These are phyloP conservation scores for Aurantiochytrium sp. DNA, from an alignment of 108 stramenopile genomes.

Conservation along the genomic window DNA sequence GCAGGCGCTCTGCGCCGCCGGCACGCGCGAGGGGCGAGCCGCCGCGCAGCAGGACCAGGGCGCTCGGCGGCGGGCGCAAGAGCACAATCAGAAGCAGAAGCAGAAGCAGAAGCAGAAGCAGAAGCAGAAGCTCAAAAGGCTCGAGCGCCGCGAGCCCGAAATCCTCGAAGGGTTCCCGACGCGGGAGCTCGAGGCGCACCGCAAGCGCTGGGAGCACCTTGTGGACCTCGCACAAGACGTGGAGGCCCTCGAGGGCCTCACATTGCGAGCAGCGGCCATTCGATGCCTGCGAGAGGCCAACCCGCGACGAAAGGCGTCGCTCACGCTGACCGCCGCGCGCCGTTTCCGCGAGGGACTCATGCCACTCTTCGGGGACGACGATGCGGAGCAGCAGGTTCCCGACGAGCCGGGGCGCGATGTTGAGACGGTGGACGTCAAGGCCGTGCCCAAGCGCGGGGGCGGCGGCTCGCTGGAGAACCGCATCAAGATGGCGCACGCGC, in stretches of 20 bases:
- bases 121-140: neutral
- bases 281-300: neutral
- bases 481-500: constrained; percentile 30
- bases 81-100: too few relatives aligned
- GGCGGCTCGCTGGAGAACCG: constrained; percentile 14
- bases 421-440: neutral
- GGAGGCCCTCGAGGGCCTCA: neutral
- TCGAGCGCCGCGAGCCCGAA: neutral
- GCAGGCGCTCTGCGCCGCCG: neutral
- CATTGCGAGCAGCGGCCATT: neutral
- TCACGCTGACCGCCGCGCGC: neutral
- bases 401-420: neutral
- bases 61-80: too few relatives aligned
- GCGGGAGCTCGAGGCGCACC: neutral
- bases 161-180: neutral
- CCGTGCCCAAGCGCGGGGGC: constrained; percentile 3
- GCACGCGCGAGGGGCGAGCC: too few relatives aligned
- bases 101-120: neutral
- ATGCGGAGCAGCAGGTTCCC: neutral
- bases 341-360: neutral
- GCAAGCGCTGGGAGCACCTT: neutral
- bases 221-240: neutral
- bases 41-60: too few relatives aligned
- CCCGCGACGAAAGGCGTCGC: neutral
- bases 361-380: neutral